These are phyloP conservation scores for Penicillium crystallinum DNA, from an alignment of 495 filamentous ascomycete species.

Conservation along the genomic window DNA sequence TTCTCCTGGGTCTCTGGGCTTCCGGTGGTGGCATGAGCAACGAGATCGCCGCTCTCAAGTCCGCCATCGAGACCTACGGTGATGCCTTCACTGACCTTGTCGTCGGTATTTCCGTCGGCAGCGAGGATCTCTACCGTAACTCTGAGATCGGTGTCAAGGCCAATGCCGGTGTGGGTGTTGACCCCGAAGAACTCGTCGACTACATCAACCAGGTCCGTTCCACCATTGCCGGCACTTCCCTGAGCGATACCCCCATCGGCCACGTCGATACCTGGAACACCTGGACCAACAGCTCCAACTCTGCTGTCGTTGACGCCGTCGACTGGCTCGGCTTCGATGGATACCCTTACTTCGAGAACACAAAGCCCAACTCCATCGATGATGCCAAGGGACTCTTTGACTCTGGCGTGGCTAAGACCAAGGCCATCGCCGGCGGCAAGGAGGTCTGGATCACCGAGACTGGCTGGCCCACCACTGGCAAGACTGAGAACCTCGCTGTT, in stretches of 20 bases:
- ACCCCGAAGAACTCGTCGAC: slow-evolving; percentile 52
- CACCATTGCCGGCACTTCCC: slow-evolving; percentile 52
- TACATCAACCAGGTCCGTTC: slow-evolving; percentile 63
- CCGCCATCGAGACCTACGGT: slow-evolving; percentile 60
- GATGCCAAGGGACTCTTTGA: slow-evolving; percentile 59
- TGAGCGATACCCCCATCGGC: slow-evolving; percentile 57
- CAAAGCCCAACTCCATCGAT: slow-evolving; percentile 58
- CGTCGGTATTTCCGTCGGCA: slow-evolving; percentile 83
- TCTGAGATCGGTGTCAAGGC: slow-evolving; percentile 51
- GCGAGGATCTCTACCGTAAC: slow-evolving; percentile 84
- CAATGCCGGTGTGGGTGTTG: slow-evolving; percentile 52
- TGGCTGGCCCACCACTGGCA: slow-evolving; percentile 74
- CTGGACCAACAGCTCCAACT: slow-evolving; percentile 71
- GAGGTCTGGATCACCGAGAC: slow-evolving; percentile 88
- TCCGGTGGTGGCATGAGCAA: slow-evolving; percentile 65
- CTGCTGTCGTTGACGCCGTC: slow-evolving; percentile 58
- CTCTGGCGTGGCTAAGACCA: slow-evolving; percentile 54
- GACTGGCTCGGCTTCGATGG: slow-evolving; percentile 79
- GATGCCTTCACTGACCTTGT: slow-evolving; percentile 56
- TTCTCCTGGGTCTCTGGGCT: slow-evolving; percentile 76
- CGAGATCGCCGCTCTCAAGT: slow-evolving; percentile 63
- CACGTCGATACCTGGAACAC: slow-evolving; percentile 93
- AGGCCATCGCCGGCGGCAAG: slow-evolving; percentile 56
- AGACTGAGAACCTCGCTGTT: slow-evolving; percentile 53
- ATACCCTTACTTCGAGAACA: slow-evolving; percentile 71